Evolutionary conservation across 2,329 filamentous ascomycete genomes (phyloP).

Genomic region (Lomentospora prolificans): DNA sequence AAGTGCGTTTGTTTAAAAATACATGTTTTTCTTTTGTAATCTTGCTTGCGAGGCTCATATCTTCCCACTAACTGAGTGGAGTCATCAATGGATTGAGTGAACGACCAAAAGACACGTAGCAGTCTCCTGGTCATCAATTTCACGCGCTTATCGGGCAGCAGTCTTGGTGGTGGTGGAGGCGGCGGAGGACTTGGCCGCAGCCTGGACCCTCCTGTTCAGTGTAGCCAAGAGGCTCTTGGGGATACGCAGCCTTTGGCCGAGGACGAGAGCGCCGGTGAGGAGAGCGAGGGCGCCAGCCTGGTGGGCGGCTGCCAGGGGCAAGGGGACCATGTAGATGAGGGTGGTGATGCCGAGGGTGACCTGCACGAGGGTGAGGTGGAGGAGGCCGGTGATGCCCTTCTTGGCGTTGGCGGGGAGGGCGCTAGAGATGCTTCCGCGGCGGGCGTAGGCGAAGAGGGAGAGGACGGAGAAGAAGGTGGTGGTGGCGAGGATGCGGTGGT

Average conservation of each 20-base stretch:
- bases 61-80: no score
- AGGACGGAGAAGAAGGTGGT: constrained; percentile 79
- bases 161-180: constrained; percentile 8
- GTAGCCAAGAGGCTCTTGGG: constrained; percentile 55
- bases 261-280: constrained; percentile 68
- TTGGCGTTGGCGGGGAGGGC: constrained; percentile 53
- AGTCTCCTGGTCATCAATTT: no score
- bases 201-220: constrained; percentile 38
- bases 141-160: constrained; percentile 10
- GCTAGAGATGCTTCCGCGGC: constrained; percentile 47
- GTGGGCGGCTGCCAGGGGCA: constrained; percentile 77
- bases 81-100: no score
- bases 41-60: no score
- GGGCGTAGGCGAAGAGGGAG: constrained; percentile 70
- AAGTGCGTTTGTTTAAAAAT: not conserved
- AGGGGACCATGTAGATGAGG: constrained; percentile 87
- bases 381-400: constrained; percentile 65
- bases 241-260: constrained; percentile 69
- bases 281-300: constrained; percentile 84
- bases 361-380: constrained; percentile 75
- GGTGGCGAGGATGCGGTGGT: constrained; percentile 86
- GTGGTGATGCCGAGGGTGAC: constrained; percentile 82
- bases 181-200: constrained; percentile 9
- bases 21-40: not conserved
- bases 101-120: no score